A percentile compares a stretch with the other conserved stretches of the same genome.
These are phyloP conservation scores for Sergeia podlipaevii DNA, from an alignment of 208 protist genomes.

Conservation along the genomic window DNA sequence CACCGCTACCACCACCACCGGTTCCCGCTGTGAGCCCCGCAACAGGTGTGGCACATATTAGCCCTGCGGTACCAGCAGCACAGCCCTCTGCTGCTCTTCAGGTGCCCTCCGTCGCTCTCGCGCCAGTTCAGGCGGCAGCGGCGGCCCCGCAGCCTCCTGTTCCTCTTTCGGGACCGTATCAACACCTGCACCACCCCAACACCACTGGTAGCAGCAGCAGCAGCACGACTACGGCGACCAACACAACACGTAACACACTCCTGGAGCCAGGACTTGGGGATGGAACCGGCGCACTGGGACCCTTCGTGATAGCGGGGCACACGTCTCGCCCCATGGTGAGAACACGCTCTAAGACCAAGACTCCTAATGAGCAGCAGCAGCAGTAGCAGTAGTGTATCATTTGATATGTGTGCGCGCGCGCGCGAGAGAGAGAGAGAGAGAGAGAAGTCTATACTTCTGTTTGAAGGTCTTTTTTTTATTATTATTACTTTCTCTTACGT, in stretches of 20 bases:
- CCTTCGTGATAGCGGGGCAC: constrained; percentile 55
- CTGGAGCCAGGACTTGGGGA: background rate
- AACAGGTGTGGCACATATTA: background rate
- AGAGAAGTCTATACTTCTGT: too few species aligned
- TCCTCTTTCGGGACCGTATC: too few species aligned
- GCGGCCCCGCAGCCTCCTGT: background rate
- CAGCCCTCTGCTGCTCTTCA: background rate
- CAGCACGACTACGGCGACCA: background rate
- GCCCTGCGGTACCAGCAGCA: background rate
- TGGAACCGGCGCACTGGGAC: constrained; percentile 16
- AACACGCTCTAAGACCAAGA: constrained; percentile 7
- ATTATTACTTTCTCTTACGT: constrained; percentile 6
- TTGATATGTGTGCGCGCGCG: too few species aligned
- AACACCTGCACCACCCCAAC: background rate
- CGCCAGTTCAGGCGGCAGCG: background rate
- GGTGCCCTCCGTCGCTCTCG: background rate
- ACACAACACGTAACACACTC: background rate
- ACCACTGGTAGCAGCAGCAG: background rate
- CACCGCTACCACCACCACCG: constrained; percentile 4
- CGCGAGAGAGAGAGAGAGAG: too few species aligned
- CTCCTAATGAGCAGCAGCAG: background rate
- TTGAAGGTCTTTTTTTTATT: too few species aligned
- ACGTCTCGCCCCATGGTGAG: constrained; percentile 68
- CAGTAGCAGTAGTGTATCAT: too few species aligned
- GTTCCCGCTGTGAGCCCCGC: background rate